A percentile compares a stretch with the other conserved stretches of the same genome.
These are phyloP conservation scores for Lactifluus volemus DNA, from an alignment of 768 basidiomycete species.

Conservation along the genomic window DNA sequence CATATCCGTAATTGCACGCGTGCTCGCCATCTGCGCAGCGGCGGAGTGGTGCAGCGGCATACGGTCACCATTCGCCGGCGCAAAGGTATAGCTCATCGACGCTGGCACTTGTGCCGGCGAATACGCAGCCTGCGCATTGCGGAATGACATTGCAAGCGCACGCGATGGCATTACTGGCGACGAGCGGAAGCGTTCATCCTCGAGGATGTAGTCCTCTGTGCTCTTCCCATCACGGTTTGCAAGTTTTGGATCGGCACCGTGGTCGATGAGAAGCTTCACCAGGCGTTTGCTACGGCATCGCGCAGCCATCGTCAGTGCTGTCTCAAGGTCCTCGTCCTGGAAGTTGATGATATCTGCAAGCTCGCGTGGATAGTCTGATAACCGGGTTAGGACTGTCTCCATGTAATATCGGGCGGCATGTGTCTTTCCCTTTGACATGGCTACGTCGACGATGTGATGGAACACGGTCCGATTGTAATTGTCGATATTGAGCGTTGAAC, in stretches of 20 bases:
- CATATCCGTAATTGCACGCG: slow-evolving; percentile 77
- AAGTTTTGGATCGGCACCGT: slow-evolving; percentile 93
- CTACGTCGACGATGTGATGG: slow-evolving; percentile 95
- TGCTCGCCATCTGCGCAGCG: slow-evolving; percentile 79
- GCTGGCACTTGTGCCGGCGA: slow-evolving; percentile 38
- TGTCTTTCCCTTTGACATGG: slow-evolving; percentile 94
- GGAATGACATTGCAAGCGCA: slow-evolving; percentile 57
- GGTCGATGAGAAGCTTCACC: slow-evolving; percentile 91
- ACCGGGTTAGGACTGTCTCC: slow-evolving; percentile 84
- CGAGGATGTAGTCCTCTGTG: slow-evolving; percentile 96
- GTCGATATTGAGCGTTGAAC: slow-evolving; percentile 99
- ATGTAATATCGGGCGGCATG: slow-evolving; percentile 98
- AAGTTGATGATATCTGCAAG: slow-evolving; percentile 98
- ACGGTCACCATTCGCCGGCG: slow-evolving; percentile 47
- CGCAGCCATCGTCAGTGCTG: slow-evolving; percentile 93
- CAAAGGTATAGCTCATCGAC: slow-evolving; percentile 35
- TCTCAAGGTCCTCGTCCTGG: slow-evolving; percentile 98
- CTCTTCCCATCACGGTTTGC: slow-evolving; percentile 92
- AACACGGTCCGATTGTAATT: slow-evolving; percentile 96
- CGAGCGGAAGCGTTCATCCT: slow-evolving; percentile 93
- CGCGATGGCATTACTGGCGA: slow-evolving; percentile 77
- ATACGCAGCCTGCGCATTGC: slow-evolving; percentile 57
- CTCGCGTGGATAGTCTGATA: slow-evolving; percentile 92
- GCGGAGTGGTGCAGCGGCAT: slow-evolving; percentile 79
- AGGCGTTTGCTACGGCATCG: slow-evolving; percentile 91